Evolutionary conservation across 345 rosid species (phyloP).

Genomic region (Camelina laxa): DNA sequence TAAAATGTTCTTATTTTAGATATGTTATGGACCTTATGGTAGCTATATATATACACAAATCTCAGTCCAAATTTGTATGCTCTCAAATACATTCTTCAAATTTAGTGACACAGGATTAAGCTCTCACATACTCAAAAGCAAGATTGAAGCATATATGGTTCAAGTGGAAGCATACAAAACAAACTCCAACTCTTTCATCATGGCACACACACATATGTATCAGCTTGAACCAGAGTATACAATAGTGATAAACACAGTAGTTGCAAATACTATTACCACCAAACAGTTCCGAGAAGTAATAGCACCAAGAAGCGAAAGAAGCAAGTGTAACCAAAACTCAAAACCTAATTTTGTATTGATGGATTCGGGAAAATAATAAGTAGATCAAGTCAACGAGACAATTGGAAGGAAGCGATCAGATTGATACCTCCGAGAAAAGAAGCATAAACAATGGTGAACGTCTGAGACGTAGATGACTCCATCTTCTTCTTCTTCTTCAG

Average conservation of each 20-base stretch:
- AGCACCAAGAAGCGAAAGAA: background rate
- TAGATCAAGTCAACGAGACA: slow-evolving; percentile 7
- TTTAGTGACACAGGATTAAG: background rate
- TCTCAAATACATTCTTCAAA: background rate
- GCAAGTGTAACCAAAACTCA: background rate
- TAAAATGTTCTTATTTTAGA: background rate
- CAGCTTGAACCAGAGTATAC: too few relatives aligned
- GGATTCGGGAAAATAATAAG: background rate
- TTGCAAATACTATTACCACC: too few relatives aligned
- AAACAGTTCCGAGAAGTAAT: too few relatives aligned
- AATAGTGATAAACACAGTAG: too few relatives aligned
- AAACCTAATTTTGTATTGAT: background rate
- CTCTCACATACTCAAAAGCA: background rate
- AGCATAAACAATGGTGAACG: slow-evolving; percentile 46
- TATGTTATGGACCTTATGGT: background rate
- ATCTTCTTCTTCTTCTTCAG: slow-evolving; percentile 44
- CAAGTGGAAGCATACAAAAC: too few relatives aligned
- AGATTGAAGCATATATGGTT: background rate
- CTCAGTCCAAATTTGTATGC: background rate
- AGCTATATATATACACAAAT: background rate
- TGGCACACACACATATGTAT: too few relatives aligned
- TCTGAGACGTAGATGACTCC: slow-evolving; percentile 47
- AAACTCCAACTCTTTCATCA: too few relatives aligned
- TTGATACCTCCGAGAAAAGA: slow-evolving; percentile 64
- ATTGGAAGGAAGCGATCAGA: background rate